A percentile compares a stretch with the other conserved stretches of the same genome.
Conservation (phyloP, 768 basidiomycete genomes). For the Lentinus tigrinus region DNA sequence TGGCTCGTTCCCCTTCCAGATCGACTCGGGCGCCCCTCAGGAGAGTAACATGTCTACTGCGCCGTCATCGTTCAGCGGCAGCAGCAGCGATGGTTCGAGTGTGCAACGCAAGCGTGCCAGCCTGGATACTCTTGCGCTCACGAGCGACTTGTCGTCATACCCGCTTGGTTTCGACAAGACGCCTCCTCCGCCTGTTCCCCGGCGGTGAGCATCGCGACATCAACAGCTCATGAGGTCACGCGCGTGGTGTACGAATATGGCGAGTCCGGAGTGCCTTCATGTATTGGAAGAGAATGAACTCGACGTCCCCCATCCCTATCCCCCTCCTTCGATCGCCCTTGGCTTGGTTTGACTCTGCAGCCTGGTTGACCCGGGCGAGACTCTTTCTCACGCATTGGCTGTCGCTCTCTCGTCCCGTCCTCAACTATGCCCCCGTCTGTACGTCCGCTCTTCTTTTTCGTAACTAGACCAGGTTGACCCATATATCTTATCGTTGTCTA, state of each 20-base stretch:
- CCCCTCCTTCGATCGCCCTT: slow-evolving; percentile 15
- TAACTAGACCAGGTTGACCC: slow-evolving; percentile 9
- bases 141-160: slow-evolving; percentile 80
- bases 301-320: not conserved
- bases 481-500: slow-evolving; percentile 18
- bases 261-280: slow-evolving; percentile 13
- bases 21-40: slow-evolving; percentile 55
- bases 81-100: slow-evolving; percentile 31
- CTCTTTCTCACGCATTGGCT: slow-evolving; percentile 13
- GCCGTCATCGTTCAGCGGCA: slow-evolving; percentile 30
- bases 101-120: slow-evolving; percentile 68
- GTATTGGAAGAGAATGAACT: slow-evolving; percentile 11
- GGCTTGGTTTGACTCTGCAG: slow-evolving; percentile 17
- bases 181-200: slow-evolving; percentile 17
- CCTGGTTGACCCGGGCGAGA: slow-evolving; percentile 24
- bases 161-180: slow-evolving; percentile 67
- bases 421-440: slow-evolving; percentile 4
- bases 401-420: slow-evolving; percentile 8
- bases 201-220: not conserved
- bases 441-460: slow-evolving; percentile 4
- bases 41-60: slow-evolving; percentile 31
- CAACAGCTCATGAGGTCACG: not conserved
- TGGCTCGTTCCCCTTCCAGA: slow-evolving; percentile 85
- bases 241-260: slow-evolving; percentile 19
- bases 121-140: slow-evolving; percentile 81